Conservation (phyloP, 2,329 filamentous ascomycete species). For the Pyricularia grisea region DNA sequence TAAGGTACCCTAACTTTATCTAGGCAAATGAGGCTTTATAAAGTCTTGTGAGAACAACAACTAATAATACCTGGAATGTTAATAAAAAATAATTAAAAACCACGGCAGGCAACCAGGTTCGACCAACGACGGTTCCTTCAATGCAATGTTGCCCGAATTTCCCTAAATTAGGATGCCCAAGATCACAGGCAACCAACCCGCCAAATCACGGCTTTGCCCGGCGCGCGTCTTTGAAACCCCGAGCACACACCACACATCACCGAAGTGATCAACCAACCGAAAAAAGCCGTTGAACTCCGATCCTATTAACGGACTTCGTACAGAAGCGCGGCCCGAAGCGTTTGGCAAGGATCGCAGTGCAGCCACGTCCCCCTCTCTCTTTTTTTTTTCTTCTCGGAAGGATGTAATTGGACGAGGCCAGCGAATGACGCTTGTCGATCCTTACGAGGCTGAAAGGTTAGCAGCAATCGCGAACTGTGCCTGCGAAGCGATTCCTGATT, state of each 20-base stretch:
- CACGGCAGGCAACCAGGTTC: no score
- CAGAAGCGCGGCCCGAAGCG: not conserved
- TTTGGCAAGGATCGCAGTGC: not conserved
- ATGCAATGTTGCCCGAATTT: no score
- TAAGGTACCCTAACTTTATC: no score
- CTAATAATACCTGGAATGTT: no score
- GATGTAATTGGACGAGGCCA: not conserved
- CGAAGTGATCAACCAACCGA: not conserved
- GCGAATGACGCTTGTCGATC: not conserved
- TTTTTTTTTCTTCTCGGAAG: no score
- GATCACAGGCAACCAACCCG: no score
- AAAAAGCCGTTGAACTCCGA: not conserved
- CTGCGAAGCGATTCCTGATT: not conserved
- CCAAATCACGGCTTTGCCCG: no score
- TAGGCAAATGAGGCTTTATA: no score
- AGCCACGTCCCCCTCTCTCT: not conserved
- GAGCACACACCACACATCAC: not conserved
- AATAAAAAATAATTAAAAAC: no score
- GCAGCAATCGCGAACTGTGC: not conserved
- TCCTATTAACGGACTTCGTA: not conserved
- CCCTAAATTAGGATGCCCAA: no score
- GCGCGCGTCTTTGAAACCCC: not conserved
- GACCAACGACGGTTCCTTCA: no score
- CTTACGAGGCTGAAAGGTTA: not conserved
- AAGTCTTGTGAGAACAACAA: no score